Base-by-base conservation (phyloP, 2,329 filamentous ascomycete genomes). In the Alternaria metachromatica region DNA sequence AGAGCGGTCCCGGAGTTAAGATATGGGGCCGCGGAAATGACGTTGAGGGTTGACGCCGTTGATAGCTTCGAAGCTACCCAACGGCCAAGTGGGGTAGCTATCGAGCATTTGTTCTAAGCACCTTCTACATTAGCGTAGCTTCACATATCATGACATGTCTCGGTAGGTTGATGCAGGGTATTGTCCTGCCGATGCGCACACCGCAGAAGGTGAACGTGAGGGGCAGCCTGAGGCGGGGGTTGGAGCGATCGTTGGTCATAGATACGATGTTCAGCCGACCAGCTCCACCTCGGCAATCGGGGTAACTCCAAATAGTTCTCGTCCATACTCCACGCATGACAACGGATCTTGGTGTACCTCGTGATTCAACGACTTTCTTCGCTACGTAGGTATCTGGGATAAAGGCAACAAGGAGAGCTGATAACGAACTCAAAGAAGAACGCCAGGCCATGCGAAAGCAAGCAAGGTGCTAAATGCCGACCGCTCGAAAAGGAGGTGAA, bases 381-480 rank as follows among this genome's bases (percentile, higher is more conserved):
- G 26, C 50, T 60, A 62, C 12, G 26, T 60, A 62, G 63, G 66
- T 66, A 66, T 66, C 60, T 57, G 58, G 54, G 43, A 4, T 33
- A 57, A 26, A 15, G 45, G 41, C 20, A 44, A 49, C 26, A 21
- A 6, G 30, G 30, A 48, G 28, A 37, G n/a, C 18, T 5, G 10
- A 23, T 6, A 25, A 50, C 21, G 8, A 58, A 54, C 18, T 33
- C 15, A 43, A 20, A 58, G n/a, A 60, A 7, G 18, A 45, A 72
- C 70, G 65, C 68, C 64, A 48, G 65, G 57, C 58, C 67, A 69
- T 68, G 68, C 64, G 28, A 41, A 41, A 41, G 49, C 49, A 37
- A 53, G 49, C 49, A 41, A 41, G 30, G 20, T 53, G 49, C 49
- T 53, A 20, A 41, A 25, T 53, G 49, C 49, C 37, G 20, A 41